A percentile compares a stretch with the other conserved stretches of the same genome.
phyloP scores from a whole-genome alignment of 192 early-diverging fungal genomes.

The Coemansia sp. region DNA sequence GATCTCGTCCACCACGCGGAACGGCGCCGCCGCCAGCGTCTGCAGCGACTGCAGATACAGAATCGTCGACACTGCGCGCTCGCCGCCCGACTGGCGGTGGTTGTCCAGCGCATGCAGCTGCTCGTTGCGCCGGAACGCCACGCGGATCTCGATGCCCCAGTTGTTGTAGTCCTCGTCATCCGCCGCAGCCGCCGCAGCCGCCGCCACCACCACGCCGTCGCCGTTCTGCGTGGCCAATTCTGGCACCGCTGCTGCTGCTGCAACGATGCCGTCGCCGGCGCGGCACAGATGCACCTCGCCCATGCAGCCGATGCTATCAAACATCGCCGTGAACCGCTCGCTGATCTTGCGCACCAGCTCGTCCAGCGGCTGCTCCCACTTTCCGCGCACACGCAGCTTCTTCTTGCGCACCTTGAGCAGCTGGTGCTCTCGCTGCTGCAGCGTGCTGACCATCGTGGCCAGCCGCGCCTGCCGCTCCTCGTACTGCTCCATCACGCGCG shows the following conservation, averaged over 20 bases:
- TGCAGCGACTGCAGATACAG: constrained; percentile 95
- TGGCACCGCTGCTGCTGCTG: neutral
- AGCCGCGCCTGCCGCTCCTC: constrained; percentile 65
- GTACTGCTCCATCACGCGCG: constrained; percentile 66
- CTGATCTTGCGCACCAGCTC: constrained; percentile 66
- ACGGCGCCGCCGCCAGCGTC: constrained; percentile 78
- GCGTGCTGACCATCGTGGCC: constrained; percentile 37
- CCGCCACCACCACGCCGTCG: too few relatives aligned
- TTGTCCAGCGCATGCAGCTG: constrained; percentile 80
- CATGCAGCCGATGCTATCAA: constrained; percentile 62
- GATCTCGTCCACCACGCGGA: constrained; percentile 99
- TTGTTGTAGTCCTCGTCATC: constrained; percentile 80
- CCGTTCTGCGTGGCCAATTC: too few relatives aligned
- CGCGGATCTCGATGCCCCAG: constrained; percentile 94
- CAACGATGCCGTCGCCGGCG: constrained; percentile 29
- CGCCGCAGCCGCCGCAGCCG: constrained; percentile 66
- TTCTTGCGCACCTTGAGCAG: constrained; percentile 37
- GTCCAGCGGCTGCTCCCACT: constrained; percentile 71
- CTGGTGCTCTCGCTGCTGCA: constrained; percentile 43
- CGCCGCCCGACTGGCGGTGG: constrained; percentile 95
- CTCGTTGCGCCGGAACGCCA: constrained; percentile 89
- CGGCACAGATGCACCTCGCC: constrained; percentile 41
- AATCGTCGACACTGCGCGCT: constrained; percentile 94
- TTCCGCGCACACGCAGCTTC: constrained; percentile 37
- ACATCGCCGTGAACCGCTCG: constrained; percentile 66